Percentiles rank a stretch among this genome's conserved stretches.
Conservation (phyloP, 805 yeast genomes). For the Ogataea glucozyma region DNA sequence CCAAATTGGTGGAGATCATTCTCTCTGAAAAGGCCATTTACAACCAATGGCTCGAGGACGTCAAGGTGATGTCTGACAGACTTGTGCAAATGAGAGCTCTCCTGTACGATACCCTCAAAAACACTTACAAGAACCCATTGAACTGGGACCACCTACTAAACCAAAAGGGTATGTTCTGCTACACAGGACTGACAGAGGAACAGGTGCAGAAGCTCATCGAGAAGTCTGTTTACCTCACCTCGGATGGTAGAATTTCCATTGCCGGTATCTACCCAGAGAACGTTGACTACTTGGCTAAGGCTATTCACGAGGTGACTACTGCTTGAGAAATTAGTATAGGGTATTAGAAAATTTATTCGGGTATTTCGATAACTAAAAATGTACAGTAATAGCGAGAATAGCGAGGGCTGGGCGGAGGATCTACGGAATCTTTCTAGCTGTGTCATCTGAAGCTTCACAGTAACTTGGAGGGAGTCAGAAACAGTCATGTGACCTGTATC, state of each 20-base stretch:
- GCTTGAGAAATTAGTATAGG: conserved; percentile 24
- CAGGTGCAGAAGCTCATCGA: conserved; percentile 73
- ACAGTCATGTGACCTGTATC: too few species aligned
- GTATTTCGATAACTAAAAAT: too few species aligned
- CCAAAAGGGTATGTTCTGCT: conserved; percentile 97
- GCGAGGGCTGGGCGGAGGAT: too few species aligned
- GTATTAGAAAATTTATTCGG: not conserved
- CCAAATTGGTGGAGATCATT: conserved; percentile 80
- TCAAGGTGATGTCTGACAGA: conserved; percentile 75
- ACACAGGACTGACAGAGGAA: conserved; percentile 72
- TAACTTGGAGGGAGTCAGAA: too few species aligned
- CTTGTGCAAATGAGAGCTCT: conserved; percentile 68
- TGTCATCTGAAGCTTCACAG: too few species aligned
- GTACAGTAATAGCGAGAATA: too few species aligned
- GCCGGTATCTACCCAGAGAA: conserved; percentile 84
- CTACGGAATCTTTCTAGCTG: too few species aligned
- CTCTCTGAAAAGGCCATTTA: conserved; percentile 60
- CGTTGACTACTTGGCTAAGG: conserved; percentile 70
- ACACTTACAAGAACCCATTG: conserved; percentile 53
- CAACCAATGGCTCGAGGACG: conserved; percentile 79
- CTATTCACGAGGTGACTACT: conserved; percentile 27
- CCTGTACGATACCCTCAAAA: conserved; percentile 56
- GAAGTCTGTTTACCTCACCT: conserved; percentile 80
- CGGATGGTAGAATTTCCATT: conserved; percentile 88
- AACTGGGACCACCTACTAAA: conserved; percentile 84